Evolutionary conservation across 1,139 yeast species (phyloP), one percentile per base, ranked within the genome.

Genomic region (Pichia sp.): DNA sequence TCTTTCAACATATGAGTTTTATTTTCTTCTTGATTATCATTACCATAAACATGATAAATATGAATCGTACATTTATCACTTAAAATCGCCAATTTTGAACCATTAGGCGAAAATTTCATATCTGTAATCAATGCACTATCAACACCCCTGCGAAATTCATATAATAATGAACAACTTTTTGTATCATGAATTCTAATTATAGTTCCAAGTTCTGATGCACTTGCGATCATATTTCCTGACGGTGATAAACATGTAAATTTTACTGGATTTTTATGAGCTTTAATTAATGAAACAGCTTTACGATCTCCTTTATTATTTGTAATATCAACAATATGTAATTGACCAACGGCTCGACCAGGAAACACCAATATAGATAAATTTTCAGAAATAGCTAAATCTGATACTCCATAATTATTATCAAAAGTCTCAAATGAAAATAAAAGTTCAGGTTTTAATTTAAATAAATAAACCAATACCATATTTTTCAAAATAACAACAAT

Each of bases 51-150:
- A 56, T 82, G 84, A 64, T 80, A 92, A 6, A 92, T 76, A 65
- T 92, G 98, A 46, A 92, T 66, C 1, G 97, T 92, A 55, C 78
- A 82, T 61, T 92, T 92, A 64, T 87, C 96, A 12, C 95, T 83
- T 31, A 92, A 69, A 3, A 87, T 90, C 0, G 97, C 97, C 43
- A 92, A 67, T 55, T 80, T 77, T 7, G 80, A 64, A 42, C 87
- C 89, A 52, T 81, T 74, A 23, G 85, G 90, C 7, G 89, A 82
- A 61, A 92, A 89, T 46, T 80, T 80, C 84, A 92, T 82, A 11
- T 94, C 82, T 37, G 84, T 84, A 6, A 92, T 76, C 22, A 73
- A 70, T 0, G 97, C 97, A 45, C 81, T 71, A 61, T 92, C 97
- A 28, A 89, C 63, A 0, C 97, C 97, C 43, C 98, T 71, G 54